phyloP scores from a whole-genome alignment of 495 filamentous ascomycete species.

The Aspergillus saccharolyticus region DNA sequence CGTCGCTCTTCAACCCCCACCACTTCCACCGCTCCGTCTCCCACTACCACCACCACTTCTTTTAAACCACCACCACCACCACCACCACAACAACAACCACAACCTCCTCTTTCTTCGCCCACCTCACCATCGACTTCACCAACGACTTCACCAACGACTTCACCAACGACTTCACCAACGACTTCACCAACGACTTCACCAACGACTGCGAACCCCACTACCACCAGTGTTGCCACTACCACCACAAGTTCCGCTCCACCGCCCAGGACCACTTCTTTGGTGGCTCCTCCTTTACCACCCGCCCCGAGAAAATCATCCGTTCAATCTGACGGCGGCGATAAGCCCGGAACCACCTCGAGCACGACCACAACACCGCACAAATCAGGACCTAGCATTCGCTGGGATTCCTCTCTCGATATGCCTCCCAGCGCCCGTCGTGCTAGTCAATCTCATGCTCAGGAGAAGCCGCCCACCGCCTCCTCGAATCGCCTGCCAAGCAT shows the following conservation, averaged over 20 bases:
- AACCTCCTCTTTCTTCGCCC: constrained; percentile 5
- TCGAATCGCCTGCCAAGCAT: constrained; percentile 23
- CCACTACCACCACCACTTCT: constrained; percentile 4
- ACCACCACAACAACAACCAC: not conserved
- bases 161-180: constrained; percentile 4
- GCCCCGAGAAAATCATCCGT: constrained; percentile 8
- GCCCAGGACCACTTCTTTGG: constrained; percentile 9
- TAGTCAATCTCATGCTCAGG: constrained; percentile 15
- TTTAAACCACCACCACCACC: not conserved
- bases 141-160: constrained; percentile 3
- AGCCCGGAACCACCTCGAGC: constrained; percentile 4
- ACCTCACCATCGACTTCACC: constrained; percentile 10
- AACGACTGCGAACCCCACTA: constrained; percentile 9
- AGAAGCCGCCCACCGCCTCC: constrained; percentile 17
- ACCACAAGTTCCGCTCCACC: constrained; percentile 5
- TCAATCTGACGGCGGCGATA: constrained; percentile 8
- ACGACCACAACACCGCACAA: constrained; percentile 8
- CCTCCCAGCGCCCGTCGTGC: constrained; percentile 15
- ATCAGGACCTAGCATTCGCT: constrained; percentile 19
- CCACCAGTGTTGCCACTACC: not conserved
- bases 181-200: constrained; percentile 5
- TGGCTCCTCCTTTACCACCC: constrained; percentile 7
- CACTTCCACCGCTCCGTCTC: not conserved
- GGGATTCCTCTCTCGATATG: constrained; percentile 21
- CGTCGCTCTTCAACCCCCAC: constrained; percentile 2